phyloP scores from a whole-genome alignment of 1,284 basidiomycete genomes.

The Xerocomus cyaneibrunnescens region DNA sequence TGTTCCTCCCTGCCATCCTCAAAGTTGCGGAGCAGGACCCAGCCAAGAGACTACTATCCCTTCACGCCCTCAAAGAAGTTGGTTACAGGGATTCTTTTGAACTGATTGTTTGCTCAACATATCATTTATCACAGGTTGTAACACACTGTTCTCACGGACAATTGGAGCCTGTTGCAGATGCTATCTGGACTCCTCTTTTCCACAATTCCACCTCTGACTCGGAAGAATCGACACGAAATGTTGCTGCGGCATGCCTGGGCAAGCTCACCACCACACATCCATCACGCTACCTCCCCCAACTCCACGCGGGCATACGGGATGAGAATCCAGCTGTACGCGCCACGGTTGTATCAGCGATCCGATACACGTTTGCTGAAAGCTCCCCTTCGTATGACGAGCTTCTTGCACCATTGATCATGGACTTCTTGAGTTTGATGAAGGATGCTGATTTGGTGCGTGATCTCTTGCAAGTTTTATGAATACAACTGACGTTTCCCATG shows the following conservation, averaged over 20 bases:
- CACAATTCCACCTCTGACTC: constrained; percentile 74
- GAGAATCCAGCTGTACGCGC: constrained; percentile 74
- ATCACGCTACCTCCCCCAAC: constrained; percentile 83
- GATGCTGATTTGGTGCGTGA: constrained; percentile 78
- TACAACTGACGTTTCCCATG: constrained; percentile 4
- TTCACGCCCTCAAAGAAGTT: constrained; percentile 94
- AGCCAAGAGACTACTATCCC: constrained; percentile 78
- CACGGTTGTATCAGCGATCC: constrained; percentile 90
- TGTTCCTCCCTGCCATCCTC: constrained; percentile 85
- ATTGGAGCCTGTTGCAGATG: constrained; percentile 81
- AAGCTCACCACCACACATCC: constrained; percentile 93
- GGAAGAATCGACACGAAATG: constrained; percentile 91
- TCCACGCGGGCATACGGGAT: constrained; percentile 82
- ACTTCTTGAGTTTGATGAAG: constrained; percentile 86
- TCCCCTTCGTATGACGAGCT: constrained; percentile 85
- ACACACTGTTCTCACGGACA: constrained; percentile 85
- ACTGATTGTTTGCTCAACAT: not conserved
- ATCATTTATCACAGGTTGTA: constrained; percentile 61
- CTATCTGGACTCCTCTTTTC: constrained; percentile 90
- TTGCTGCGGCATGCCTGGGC: constrained; percentile 95
- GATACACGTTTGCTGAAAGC: constrained; percentile 93
- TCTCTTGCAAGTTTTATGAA: constrained; percentile 1
- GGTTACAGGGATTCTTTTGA: constrained; percentile 4
- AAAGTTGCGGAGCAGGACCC: constrained; percentile 76
- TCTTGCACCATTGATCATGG: constrained; percentile 81